Percentiles rank a stretch among this genome's conserved stretches.
phyloP scores from a whole-genome alignment of 129 eudicot genomes.

The Scalesia atractyloides region DNA sequence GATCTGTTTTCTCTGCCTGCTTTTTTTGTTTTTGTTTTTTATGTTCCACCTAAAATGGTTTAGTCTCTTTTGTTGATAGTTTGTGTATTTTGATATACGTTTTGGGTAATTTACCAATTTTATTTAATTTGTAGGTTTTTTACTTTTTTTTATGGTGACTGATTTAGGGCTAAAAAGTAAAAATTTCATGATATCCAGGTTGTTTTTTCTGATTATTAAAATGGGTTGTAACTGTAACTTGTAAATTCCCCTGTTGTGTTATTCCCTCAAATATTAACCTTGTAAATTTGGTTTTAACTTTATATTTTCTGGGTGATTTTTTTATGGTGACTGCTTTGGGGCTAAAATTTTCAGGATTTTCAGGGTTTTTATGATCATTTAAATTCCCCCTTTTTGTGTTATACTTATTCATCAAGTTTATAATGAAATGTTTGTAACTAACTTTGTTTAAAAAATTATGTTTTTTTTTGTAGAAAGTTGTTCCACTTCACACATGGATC shows the following conservation, averaged over 20 bases:
- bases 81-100: conserved; percentile 24
- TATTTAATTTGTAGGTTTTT: conserved; percentile 10
- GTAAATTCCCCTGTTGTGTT: not conserved
- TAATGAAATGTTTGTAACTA: no score
- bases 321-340: no score
- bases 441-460: conserved; percentile 14
- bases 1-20: conserved; percentile 17
- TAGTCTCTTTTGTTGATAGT: conserved; percentile 22
- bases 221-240: no score
- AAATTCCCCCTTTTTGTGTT: not conserved
- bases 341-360: not conserved
- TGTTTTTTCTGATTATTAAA: conserved; percentile 3
- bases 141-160: conserved; percentile 18
- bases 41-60: conserved; percentile 40
- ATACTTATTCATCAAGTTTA: not conserved
- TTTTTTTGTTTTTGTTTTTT: conserved; percentile 26
- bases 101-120: conserved; percentile 27
- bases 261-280: no score
- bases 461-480: conserved; percentile 64
- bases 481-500: conserved; percentile 94
- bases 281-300: no score
- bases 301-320: no score
- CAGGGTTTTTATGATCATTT: not conserved
- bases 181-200: conserved; percentile 6
- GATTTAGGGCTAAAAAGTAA: conserved; percentile 37